Base-by-base conservation (phyloP, 163 green algal species). In the Scenedesmus sp. region DNA sequence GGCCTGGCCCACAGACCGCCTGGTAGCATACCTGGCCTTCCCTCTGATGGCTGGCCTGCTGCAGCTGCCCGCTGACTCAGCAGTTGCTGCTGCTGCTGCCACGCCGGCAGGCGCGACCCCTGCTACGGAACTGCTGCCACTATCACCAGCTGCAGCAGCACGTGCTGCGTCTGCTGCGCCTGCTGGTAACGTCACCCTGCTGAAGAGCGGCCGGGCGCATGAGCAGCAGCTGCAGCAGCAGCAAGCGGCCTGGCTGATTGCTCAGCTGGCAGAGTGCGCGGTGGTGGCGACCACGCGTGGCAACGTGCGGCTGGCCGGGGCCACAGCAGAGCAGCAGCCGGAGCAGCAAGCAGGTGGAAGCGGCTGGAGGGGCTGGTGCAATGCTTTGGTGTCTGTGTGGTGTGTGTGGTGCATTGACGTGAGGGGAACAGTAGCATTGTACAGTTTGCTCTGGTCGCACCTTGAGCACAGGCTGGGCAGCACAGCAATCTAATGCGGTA, bases 21-120 rank as follows among this genome's bases (percentile, higher is more conserved):
- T 88, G 20, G 83, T 90, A 0, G 53, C 81, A 7, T 93, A 82
- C 56, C 82, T 92, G 5, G 91, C 91, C 0, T 82, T 93, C 42
- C 73, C 87, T 4, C 56, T 90, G 46, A 83, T 92, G 33, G 44
- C 87, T 0, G 91, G 91, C 20, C 26, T 88, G 42, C 33, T 93
- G 37, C 73, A 79, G 46, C 81, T 46, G 16, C 9, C 26, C 30
- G 24, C 81, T 86, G 81, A 33, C 30, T 49, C 44, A 56, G 18
- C 59, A 68, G 44, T 78, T 35, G 49, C 70, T 43, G 49, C 18
- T 42, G 16, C 61, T 82, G 83, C 40, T 44, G 46, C 37, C 43
- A 44, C 61, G 42, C 51, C 83, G 30, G 51, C 51, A 0, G 35
- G 7, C 10, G 35, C 35, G 10, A 46, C 51, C 61, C 30, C 53